Evolutionary conservation across 106 monocot genomes (phyloP).

Genomic region (Dendrobium catenatum): DNA sequence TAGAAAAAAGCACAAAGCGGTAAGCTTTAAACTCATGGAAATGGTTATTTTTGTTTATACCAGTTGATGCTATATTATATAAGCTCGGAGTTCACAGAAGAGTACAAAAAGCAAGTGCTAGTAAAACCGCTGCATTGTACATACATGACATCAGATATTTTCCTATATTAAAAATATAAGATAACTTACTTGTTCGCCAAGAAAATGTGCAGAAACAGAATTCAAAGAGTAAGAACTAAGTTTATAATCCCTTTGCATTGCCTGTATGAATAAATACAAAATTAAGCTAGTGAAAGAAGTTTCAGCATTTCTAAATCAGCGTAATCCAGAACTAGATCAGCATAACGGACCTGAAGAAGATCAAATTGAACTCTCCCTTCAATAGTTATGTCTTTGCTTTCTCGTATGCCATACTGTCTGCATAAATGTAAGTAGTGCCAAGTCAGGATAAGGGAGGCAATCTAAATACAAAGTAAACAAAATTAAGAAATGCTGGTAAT

Average conservation of each 20-base stretch:
- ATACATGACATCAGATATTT: background rate
- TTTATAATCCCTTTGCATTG: slow-evolving; percentile 98
- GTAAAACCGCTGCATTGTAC: background rate
- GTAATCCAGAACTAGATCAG: background rate
- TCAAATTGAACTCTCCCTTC: slow-evolving; percentile 99
- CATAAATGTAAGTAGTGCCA: slow-evolving; percentile 1
- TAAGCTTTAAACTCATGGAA: background rate
- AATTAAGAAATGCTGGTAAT: background rate
- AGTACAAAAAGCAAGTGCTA: background rate
- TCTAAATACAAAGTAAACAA: background rate
- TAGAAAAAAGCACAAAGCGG: background rate
- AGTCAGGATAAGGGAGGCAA: background rate
- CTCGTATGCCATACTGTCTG: slow-evolving; percentile 94
- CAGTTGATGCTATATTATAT: background rate
- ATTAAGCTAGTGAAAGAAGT: background rate
- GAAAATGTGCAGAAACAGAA: slow-evolving; percentile 98
- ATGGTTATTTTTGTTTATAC: background rate
- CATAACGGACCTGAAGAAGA: slow-evolving; percentile 74
- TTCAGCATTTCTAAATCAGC: background rate
- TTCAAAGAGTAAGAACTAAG: slow-evolving; percentile 98
- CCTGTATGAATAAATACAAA: slow-evolving; percentile 32
- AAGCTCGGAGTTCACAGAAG: background rate
- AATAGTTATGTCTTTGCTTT: slow-evolving; percentile 93
- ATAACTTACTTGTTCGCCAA: slow-evolving; percentile 75
- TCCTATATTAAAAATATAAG: background rate